phyloP scores from a whole-genome alignment of 1,284 basidiomycete species.

The Austroboletus niveus region DNA sequence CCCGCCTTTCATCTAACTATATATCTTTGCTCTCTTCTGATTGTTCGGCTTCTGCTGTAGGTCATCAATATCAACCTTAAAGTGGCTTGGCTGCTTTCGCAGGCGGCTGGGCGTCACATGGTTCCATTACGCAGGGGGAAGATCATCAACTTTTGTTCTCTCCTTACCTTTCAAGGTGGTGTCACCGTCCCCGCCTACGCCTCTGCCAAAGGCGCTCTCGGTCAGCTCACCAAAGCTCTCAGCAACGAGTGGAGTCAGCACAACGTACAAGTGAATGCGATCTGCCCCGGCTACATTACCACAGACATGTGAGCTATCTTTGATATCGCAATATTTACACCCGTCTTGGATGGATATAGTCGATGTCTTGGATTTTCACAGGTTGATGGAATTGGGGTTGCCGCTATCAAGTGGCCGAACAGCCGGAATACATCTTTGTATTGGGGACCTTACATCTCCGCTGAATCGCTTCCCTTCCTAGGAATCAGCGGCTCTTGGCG shows the following conservation, averaged over 20 bases:
- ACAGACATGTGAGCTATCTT: constrained; percentile 73
- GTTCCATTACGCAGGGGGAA: constrained; percentile 71
- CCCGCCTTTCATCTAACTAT: constrained; percentile 12
- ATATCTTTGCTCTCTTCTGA: constrained; percentile 12
- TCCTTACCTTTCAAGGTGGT: constrained; percentile 79
- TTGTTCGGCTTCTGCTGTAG: constrained; percentile 36
- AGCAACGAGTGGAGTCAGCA: constrained; percentile 69
- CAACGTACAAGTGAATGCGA: constrained; percentile 88
- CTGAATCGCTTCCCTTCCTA: constrained; percentile 32
- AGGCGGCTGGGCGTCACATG: constrained; percentile 80
- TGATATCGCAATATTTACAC: constrained; percentile 9
- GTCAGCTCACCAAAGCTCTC: constrained; percentile 73
- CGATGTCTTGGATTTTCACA: constrained; percentile 1
- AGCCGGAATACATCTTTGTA: constrained; percentile 5
- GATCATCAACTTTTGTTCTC: constrained; percentile 80
- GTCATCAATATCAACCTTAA: constrained; percentile 80
- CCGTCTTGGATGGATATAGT: not conserved
- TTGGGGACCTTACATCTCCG: constrained; percentile 17
- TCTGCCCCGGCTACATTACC: constrained; percentile 90
- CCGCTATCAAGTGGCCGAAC: constrained; percentile 1
- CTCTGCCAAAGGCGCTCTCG: constrained; percentile 85
- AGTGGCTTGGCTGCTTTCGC: constrained; percentile 72
- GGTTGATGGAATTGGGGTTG: constrained; percentile 6
- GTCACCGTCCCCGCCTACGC: constrained; percentile 89
- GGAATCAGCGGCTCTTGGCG: constrained; percentile 77